Evolutionary conservation across 2,329 filamentous ascomycete species (phyloP), one percentile per base, ranked within the genome.

Genomic region (Didymella pomorum): DNA sequence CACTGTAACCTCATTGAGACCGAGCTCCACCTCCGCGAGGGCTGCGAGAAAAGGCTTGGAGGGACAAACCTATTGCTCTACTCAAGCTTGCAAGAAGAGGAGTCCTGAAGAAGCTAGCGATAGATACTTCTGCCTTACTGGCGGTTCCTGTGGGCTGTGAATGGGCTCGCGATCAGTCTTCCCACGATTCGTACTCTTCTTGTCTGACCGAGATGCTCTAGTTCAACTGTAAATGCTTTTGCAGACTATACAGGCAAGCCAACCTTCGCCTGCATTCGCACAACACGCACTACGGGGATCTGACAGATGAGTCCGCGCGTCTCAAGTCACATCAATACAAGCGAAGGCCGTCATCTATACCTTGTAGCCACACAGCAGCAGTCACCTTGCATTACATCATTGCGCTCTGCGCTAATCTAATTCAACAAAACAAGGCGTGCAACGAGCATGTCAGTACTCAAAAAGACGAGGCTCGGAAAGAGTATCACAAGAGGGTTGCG

Each of bases 391-490:
- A 50, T 26, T 12, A 18, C 31, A 29, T 45, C 41, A 28, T 11
- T 25, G 37, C 23, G 28, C 18, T 21, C n/a, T 9, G 7, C 42
- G 2, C 16, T 12, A 21, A 10, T 12, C 12, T n/a, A 18, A 12
- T 21, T 26, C 14, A 16, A 33, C 3, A 2, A n/a, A 1, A 41
- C 14, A 20, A 12, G 37, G 42, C 21, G 70, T 74, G 52, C 62
- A 28, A 70, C 68, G 33, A 56, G 33, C 47, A 53, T 72, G 66
- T 71, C 69, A 71, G 70, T 67, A 14, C 14, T 9, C 16, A 35
- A 23, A 14, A 8, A 16, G 21, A 11, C 23, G 11, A 41, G 1
- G 18, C 9, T 21, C 8, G 14, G 31, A 44, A 5, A 39, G 11
- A 6, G 12, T 26, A 20, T 21, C 31, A 45, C 28, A 31, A 26